Base-by-base conservation (phyloP, 1,284 basidiomycete species). In the Ceratobasidium sp. region DNA sequence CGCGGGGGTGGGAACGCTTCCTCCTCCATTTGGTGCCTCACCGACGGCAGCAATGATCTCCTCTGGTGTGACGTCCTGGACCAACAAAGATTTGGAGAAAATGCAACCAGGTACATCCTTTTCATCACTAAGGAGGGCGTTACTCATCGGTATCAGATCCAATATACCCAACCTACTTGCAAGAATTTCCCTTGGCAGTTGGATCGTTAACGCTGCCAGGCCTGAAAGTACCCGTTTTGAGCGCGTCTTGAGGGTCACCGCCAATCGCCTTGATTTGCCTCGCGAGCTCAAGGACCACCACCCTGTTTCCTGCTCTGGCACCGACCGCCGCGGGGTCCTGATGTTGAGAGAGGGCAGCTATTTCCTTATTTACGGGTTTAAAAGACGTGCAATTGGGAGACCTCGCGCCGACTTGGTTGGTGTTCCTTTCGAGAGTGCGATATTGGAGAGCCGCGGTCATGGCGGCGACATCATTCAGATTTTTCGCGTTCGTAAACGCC, bases 401-500 rank as follows among this genome's bases (percentile, higher is more conserved):
- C 27, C 85, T 84, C 3, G 84, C 83, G 27, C 91, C 91, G 71
- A 93, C 89, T 38, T 83, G 78, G 10, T 87, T 89, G 23, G 90
- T 89, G 84, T 93, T 93, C 54, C 91, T 88, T 84, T 93, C 91
- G 52, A 93, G 83, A 8, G 91, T 90, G 68, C 90, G 88, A 86
- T 87, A 93, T 79, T 90, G 88, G 77, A 93, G 84, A 3, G 91
- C 90, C 77, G 86, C 87, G 46, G 89, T 88, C 86, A 88, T 87
- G 41, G 89, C 90, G 44, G 87, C 84, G 50, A 90, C 84, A 81
- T 92, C 88, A 16, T 87, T 86, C 3, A 87, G 88, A 3, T 88
- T 88, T 84, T 92, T 93, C 48, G 91, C 91, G 81, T 92, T 92
- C 35, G 90, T 91, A 86, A 92, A 92, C 0, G 91, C 91, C 33